Evolutionary conservation across 139 green algal species (phyloP), one percentile per base, ranked within the genome.

Genomic region (Micractinium conductrix): DNA sequence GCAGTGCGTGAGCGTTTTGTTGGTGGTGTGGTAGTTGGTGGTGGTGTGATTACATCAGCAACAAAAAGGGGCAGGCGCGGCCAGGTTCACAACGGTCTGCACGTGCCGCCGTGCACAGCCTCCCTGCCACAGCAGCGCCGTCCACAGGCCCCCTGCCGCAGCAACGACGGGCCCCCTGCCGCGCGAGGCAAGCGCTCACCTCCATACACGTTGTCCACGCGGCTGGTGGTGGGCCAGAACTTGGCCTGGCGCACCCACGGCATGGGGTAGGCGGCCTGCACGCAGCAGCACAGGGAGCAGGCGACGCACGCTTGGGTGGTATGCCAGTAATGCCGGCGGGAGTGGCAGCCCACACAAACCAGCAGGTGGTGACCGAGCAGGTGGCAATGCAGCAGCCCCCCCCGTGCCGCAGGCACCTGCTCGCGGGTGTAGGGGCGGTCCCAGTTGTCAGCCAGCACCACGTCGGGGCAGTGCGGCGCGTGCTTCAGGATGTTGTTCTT

Each of bases 191-290:
- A n/a, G n/a, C n/a, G n/a, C n/a, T n/a, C n/a, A n/a, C n/a, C n/a
- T 24, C 97, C 97, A 78, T 96, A 98, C 78, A 99, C 97, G 85
- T 99, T 99, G 92, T 99, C 97, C 58, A 99, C 94, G 30, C 97
- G 53, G 53, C 53, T 62, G 53, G 85, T 95, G 45, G 94, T 96
- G 50, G 97, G 97, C 97, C 97, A 99, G 95, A 99, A 99, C 95
- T 99, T 99, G 89, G 92, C 86, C 69, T 92, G 81, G n/a, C 85
- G 84, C 43, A 98, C 92, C 96, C 96, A 99, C 1, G 90, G 70
- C 24, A 95, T 95, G 1, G 97, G 97, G 95, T 96, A 99, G 12
- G 95, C 96, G 24, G 95, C 97, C 76, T 85, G 67, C 84, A 44
- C 22, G 33, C 6, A 22, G 42, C n/a, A 69, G 26, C 50, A 33